Conservation (phyloP, 2,329 filamentous ascomycete genomes). For the Fusarium humuli region DNA sequence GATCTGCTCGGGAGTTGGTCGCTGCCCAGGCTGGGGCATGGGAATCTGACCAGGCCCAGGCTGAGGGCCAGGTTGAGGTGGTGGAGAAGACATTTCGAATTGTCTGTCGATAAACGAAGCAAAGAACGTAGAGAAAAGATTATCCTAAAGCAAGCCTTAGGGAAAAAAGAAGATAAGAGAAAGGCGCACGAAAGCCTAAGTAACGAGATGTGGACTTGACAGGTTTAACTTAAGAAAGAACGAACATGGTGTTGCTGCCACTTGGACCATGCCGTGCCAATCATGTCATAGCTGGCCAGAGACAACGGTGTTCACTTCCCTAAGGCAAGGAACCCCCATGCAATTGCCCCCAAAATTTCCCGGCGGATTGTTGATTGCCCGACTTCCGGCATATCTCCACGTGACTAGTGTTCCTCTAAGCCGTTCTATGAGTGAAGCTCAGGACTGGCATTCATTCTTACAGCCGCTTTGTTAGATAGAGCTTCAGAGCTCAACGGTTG, state of each 20-base stretch:
- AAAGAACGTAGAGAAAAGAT: conserved; percentile 29
- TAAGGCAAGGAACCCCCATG: conserved; percentile 7
- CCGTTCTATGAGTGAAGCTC: neutral
- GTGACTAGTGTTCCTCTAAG: conserved; percentile 20
- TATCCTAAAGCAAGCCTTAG: conserved; percentile 24
- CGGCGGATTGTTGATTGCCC: conserved; percentile 49
- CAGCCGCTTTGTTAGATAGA: conserved; percentile 5
- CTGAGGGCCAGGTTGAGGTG: conserved; percentile 46
- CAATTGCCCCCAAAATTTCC: conserved; percentile 24
- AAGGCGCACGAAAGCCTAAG: conserved; percentile 28
- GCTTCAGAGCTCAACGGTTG: conserved; percentile 4
- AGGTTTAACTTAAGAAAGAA: conserved; percentile 32
- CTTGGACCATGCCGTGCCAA: conserved; percentile 43
- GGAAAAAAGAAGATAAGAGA: conserved; percentile 7
- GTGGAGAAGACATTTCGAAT: conserved; percentile 48
- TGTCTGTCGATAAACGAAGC: conserved; percentile 6
- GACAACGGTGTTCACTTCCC: conserved; percentile 55
- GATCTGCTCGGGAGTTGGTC: conserved; percentile 86
- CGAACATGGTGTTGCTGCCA: conserved; percentile 36
- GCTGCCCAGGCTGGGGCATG: conserved; percentile 56
- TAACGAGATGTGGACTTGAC: conserved; percentile 23
- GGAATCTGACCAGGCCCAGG: conserved; percentile 47
- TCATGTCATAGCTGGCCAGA: conserved; percentile 44
- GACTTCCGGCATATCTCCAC: conserved; percentile 38
- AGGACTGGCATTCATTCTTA: neutral